Base-by-base conservation (phyloP, 2,329 filamentous ascomycete genomes). In the Chaetomiaceae sp. region DNA sequence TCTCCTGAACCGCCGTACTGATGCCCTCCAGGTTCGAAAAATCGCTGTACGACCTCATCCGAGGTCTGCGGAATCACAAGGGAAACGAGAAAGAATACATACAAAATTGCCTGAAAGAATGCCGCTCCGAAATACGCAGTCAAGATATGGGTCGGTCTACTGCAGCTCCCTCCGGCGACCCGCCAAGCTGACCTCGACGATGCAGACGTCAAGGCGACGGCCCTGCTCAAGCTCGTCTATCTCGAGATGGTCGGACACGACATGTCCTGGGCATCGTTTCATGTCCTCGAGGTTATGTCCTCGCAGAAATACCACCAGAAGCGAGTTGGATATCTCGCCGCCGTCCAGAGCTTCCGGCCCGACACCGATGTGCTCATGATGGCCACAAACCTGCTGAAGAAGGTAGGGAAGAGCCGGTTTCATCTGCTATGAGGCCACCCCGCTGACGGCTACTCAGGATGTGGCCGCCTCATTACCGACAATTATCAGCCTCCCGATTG, bases 191-290 rank as follows among this genome's bases (percentile, higher is more conserved):
- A 62, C 54, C 51, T 37, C 54, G 62, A 48, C 56, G 33, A 50
- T 43, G 48, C 54, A 89, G 91, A 97, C 74, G 81, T 96, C 72
- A 99, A 99, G 77, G 91, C 94, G 18, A 97, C 90, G 30, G 94
- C 94, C 41, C 79, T 99, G 49, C 77, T 99, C 66, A 99, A 99
- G 76, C 81, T 99, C 63, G 86, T 96, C 48, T 99, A 99, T 69
- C 82, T 99, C 61, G 94, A 99, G 70, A 99, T 99, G 94, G 91
- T 97, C 62, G 94, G 94, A 13, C 89, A 97, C 69, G 94, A 97
- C 72, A 99, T 99, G 94, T 96, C 92, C 3, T 99, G 94, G 94
- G 94, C 94, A 4, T 91, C 91, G 11, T 99, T 99, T 73, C 89
- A 99, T 69, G 92, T 97, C 48, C 85, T 99, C 43, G 94, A 99